phyloP scores from a whole-genome alignment of 495 filamentous ascomycete species.

The Endocarpon pusillum region DNA sequence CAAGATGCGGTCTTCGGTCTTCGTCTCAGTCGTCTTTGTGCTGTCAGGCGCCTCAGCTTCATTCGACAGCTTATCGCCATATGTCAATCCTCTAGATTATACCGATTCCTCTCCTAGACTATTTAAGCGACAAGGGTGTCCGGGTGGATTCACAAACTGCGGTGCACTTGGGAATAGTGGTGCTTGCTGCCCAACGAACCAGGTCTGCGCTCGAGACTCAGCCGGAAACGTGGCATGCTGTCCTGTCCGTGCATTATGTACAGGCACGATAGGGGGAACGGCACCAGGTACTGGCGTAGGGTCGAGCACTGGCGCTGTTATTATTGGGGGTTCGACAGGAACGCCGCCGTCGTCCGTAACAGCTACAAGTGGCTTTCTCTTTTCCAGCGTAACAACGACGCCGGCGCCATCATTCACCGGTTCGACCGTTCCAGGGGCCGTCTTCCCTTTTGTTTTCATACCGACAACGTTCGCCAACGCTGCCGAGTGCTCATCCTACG shows the following conservation, averaged over 20 bases:
- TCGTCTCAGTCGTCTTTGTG: too few species aligned
- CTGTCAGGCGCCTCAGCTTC: too few species aligned
- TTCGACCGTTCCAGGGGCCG: conserved; percentile 22
- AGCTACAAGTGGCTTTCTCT: conserved; percentile 4
- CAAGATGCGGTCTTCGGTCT: too few species aligned
- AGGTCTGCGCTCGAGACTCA: conserved; percentile 38
- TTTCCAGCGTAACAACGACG: conserved; percentile 6
- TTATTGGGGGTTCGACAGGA: conserved; percentile 19
- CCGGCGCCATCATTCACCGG: conserved; percentile 26
- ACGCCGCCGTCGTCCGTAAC: conserved; percentile 16
- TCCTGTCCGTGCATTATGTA: conserved; percentile 41
- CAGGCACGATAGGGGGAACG: conserved; percentile 31
- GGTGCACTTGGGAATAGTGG: conserved; percentile 28
- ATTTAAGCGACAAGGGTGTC: conserved; percentile 18
- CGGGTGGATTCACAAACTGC: conserved; percentile 33
- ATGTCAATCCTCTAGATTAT: too few species aligned
- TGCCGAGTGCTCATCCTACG: conserved; percentile 48
- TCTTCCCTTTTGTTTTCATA: conserved; percentile 48
- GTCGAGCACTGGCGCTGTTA: conserved; percentile 17
- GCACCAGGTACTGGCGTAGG: conserved; percentile 13
- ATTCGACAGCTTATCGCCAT: too few species aligned
- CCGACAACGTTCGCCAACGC: conserved; percentile 47
- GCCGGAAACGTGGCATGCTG: conserved; percentile 50
- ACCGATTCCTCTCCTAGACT: not conserved
- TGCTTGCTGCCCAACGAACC: conserved; percentile 37